Conservation (phyloP, 306 rosid genomes). For the Macrotyloma uniflorum region DNA sequence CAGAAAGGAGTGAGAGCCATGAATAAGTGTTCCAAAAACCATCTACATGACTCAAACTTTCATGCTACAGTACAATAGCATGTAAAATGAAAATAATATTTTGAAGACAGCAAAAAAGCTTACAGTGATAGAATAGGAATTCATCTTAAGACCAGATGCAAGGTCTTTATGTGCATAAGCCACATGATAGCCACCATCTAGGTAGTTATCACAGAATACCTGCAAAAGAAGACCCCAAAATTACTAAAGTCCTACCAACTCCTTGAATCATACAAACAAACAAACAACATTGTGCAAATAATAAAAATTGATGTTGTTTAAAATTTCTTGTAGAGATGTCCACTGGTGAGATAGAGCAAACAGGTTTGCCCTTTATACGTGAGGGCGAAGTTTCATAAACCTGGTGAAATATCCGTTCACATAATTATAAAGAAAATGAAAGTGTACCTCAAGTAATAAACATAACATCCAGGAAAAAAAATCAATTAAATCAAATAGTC, state of each 20-base stretch:
- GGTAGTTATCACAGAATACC: slow-evolving; percentile 96
- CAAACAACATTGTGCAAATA: neutral
- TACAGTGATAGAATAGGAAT: slow-evolving; percentile 78
- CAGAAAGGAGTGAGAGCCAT: neutral
- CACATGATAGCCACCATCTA: slow-evolving; percentile 96
- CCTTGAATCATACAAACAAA: slow-evolving; percentile 10
- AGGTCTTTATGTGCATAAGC: slow-evolving; percentile 92
- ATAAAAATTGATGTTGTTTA: neutral
- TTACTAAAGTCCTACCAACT: slow-evolving; percentile 17
- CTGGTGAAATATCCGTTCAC: neutral
- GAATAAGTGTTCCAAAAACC: neutral
- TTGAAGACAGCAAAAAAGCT: slow-evolving; percentile 39
- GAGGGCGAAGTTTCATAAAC: slow-evolving; percentile 29
- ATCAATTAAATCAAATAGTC: slow-evolving; percentile 24
- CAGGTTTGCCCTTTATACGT: neutral
- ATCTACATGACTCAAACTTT: slow-evolving; percentile 14
- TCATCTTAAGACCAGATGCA: slow-evolving; percentile 78
- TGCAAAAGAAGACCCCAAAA: slow-evolving; percentile 39
- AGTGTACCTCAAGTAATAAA: slow-evolving; percentile 20
- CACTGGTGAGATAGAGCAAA: neutral
- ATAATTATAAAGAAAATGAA: slow-evolving; percentile 28
- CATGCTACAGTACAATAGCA: slow-evolving; percentile 16
- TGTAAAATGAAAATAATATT: slow-evolving; percentile 4
- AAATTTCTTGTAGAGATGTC: slow-evolving; percentile 3
- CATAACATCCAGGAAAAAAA: slow-evolving; percentile 13